Conservation (phyloP, 345 rosid genomes). For the Murraya koenigii region DNA sequence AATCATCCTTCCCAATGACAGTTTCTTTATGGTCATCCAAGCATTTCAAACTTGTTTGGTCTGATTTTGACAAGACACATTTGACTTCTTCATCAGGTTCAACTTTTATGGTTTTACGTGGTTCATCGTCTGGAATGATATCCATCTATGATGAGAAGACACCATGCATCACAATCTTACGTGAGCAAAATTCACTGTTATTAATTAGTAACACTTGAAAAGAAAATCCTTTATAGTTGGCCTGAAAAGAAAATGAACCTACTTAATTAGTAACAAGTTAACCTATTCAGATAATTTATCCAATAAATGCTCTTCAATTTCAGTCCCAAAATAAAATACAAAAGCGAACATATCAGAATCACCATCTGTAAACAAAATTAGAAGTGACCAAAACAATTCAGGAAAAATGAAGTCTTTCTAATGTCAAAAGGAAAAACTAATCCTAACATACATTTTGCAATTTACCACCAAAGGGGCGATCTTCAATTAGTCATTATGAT, state of each 20-base stretch:
- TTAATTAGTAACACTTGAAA: not conserved
- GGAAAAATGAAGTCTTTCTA: too few species aligned
- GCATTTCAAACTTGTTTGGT: conserved; percentile 28
- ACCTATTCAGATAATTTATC: not conserved
- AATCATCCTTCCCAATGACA: conserved; percentile 14
- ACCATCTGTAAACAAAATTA: not conserved
- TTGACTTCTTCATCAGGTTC: conserved; percentile 34
- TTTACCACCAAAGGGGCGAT: not conserved
- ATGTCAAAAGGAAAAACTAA: not conserved
- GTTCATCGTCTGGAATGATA: conserved; percentile 31
- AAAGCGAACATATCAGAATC: not conserved
- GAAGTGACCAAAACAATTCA: too few species aligned
- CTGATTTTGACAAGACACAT: conserved; percentile 22
- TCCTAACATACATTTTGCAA: not conserved
- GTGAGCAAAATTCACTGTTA: conserved; percentile 7
- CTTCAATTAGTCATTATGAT: not conserved
- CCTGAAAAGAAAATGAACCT: conserved; percentile 15
- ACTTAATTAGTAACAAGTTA: conserved; percentile 2
- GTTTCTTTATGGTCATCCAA: conserved; percentile 30
- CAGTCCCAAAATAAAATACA: not conserved
- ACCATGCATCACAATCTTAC: conserved; percentile 25
- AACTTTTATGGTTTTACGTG: conserved; percentile 17
- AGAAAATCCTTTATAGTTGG: conserved; percentile 12
- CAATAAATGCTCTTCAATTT: not conserved
- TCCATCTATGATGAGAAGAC: conserved; percentile 39